Evolutionary conservation across 192 early-diverging fungal species (phyloP).

Genomic region (Coemansia sp.): DNA sequence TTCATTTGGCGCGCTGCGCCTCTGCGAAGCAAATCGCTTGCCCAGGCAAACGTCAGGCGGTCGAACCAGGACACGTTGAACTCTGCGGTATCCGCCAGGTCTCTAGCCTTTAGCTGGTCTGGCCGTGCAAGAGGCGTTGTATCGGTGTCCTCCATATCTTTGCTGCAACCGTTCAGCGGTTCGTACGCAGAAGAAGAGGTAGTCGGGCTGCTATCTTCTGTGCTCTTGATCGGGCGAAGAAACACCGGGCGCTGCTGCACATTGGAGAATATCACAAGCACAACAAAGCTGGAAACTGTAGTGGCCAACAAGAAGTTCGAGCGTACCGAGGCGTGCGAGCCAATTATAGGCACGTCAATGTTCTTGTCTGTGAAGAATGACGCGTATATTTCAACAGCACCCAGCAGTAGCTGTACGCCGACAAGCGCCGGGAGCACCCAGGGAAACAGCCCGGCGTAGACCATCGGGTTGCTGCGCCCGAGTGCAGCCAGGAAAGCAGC

Average conservation of each 20-base stretch:
- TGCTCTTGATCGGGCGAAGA: constrained; percentile 8
- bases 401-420: constrained; percentile 8
- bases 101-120: constrained; percentile 3
- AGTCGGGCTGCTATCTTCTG: neutral
- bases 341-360: constrained; percentile 19
- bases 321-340: constrained; percentile 16
- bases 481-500: neutral
- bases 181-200: neutral
- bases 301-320: constrained; percentile 18
- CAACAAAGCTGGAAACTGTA: neutral
- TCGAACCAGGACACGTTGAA: constrained; percentile 16
- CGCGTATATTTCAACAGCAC: constrained; percentile 21
- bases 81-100: constrained; percentile 26
- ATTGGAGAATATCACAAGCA: constrained; percentile 1
- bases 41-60: constrained; percentile 55
- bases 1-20: constrained; percentile 56
- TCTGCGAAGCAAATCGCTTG: constrained; percentile 59
- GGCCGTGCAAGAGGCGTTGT: constrained; percentile 16
- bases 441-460: constrained; percentile 24
- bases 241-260: constrained; percentile 32
- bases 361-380: constrained; percentile 31
- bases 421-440: constrained; percentile 21
- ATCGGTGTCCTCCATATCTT: constrained; percentile 8
- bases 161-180: neutral
- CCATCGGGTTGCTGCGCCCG: constrained; percentile 4